These are phyloP conservation scores for Staphylotrichum tortipilum DNA, from an alignment of 495 filamentous ascomycete species.

Conservation along the genomic window DNA sequence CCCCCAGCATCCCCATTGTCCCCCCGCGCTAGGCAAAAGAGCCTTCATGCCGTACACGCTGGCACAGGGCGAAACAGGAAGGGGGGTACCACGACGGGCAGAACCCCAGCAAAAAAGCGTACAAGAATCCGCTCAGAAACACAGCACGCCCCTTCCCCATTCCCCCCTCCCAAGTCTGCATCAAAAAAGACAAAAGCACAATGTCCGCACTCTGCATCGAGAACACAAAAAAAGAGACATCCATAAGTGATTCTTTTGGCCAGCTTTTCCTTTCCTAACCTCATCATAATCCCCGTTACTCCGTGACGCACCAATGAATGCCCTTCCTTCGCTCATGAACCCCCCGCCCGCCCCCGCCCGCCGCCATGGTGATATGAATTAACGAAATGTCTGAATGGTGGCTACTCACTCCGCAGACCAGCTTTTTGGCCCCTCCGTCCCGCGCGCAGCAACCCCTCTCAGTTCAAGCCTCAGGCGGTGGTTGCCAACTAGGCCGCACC, in stretches of 20 bases:
- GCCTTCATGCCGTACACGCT: too few relatives aligned
- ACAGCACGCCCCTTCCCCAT: not conserved
- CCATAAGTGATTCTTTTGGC: conserved; percentile 11
- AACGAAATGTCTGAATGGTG: conserved; percentile 2
- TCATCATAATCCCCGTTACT: conserved; percentile 17
- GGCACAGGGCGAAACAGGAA: not conserved
- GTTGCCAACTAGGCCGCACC: conserved; percentile 20
- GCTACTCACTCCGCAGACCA: not conserved
- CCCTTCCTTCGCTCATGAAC: conserved; percentile 4
- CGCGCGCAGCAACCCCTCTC: not conserved
- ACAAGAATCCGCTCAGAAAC: not conserved
- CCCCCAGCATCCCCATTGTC: too few relatives aligned
- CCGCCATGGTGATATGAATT: not conserved
- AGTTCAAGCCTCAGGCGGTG: conserved; percentile 3
- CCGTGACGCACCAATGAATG: conserved; percentile 18
- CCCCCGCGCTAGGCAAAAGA: too few relatives aligned
- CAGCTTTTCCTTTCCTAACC: conserved; percentile 15
- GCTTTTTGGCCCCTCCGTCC: not conserved
- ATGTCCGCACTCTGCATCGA: not conserved
- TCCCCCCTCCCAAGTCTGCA: too few relatives aligned
- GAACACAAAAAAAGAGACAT: conserved; percentile 5
- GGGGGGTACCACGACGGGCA: too few relatives aligned
- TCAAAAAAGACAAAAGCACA: not conserved
- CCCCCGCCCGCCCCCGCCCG: not conserved
- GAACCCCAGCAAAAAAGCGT: too few relatives aligned